phyloP scores from a whole-genome alignment of 2,329 filamentous ascomycete species.

The Penicillium sp. region DNA sequence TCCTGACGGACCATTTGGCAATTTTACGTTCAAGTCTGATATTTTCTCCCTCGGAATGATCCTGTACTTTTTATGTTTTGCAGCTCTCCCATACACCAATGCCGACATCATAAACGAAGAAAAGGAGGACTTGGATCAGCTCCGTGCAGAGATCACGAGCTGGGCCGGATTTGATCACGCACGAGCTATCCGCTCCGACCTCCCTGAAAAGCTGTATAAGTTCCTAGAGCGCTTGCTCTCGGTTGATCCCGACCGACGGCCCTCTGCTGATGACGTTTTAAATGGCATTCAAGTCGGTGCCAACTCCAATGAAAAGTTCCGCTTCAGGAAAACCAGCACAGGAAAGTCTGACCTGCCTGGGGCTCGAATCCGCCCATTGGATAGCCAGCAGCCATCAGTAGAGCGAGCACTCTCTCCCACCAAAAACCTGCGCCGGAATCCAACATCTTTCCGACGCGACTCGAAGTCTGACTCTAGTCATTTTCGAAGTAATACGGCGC shows the following conservation, averaged over 20 bases:
- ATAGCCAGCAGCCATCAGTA: conserved; percentile 28
- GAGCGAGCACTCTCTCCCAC: conserved; percentile 24
- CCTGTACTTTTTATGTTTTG: conserved; percentile 95
- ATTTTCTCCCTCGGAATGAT: conserved; percentile 99
- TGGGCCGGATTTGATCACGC: conserved; percentile 84
- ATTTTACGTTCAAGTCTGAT: conserved; percentile 94
- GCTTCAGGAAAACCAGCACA: conserved; percentile 29
- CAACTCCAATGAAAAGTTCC: conserved; percentile 41
- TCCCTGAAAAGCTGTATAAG: conserved; percentile 77
- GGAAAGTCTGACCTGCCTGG: conserved; percentile 27
- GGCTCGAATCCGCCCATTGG: conserved; percentile 34
- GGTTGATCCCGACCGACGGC: conserved; percentile 64
- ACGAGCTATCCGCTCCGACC: conserved; percentile 63
- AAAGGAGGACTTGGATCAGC: conserved; percentile 75
- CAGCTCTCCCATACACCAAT: conserved; percentile 70
- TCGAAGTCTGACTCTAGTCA: conserved; percentile 22
- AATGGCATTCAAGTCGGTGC: conserved; percentile 62
- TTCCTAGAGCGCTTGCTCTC: conserved; percentile 74
- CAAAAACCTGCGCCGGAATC: conserved; percentile 19
- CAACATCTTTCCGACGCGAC: conserved; percentile 20
- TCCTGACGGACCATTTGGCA: conserved; percentile 64
- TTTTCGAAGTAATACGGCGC: conserved; percentile 9
- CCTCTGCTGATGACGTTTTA: conserved; percentile 77
- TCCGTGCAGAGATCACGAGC: conserved; percentile 73
- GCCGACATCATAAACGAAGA: conserved; percentile 83